Evolutionary conservation across 2,329 filamentous ascomycete genomes (phyloP).

Genomic region (Phyllachora maydis): DNA sequence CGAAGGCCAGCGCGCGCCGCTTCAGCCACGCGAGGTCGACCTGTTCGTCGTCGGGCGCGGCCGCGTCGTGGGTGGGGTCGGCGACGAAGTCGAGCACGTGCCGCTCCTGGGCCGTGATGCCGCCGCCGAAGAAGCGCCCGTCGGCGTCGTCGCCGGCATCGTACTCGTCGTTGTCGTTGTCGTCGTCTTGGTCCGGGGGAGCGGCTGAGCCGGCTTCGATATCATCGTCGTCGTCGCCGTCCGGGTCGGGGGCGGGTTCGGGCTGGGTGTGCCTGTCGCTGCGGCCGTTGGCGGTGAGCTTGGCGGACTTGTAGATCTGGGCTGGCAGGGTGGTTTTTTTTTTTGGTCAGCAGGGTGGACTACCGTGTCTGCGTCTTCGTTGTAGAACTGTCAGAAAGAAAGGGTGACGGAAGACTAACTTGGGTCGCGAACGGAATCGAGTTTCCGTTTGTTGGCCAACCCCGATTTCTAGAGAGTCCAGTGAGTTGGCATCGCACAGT

Average conservation of each 20-base stretch:
- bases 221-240: constrained; percentile 19
- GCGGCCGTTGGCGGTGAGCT: constrained; percentile 20
- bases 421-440: constrained; percentile 39
- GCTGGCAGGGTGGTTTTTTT: too few species aligned
- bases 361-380: not conserved
- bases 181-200: constrained; percentile 24
- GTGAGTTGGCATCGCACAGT: not conserved
- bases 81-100: constrained; percentile 82
- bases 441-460: constrained; percentile 37
- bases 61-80: constrained; percentile 16
- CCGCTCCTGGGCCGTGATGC: constrained; percentile 61
- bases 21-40: constrained; percentile 73
- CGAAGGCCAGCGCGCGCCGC: constrained; percentile 62
- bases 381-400: constrained; percentile 1
- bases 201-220: constrained; percentile 27
- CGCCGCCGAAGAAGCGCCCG: constrained; percentile 87
- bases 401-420: constrained; percentile 21
- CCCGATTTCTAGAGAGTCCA: constrained; percentile 16
- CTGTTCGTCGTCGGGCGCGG: constrained; percentile 53
- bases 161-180: constrained; percentile 26
- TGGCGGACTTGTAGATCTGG: constrained; percentile 43
- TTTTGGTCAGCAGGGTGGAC: constrained; percentile 1
- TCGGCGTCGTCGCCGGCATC: constrained; percentile 54
- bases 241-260: constrained; percentile 22
- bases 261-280: constrained; percentile 20